Percentiles rank a stretch among this genome's conserved stretches.
Evolutionary conservation across 2,329 filamentous ascomycete species (phyloP).

Genomic region (Xylaria sp.): DNA sequence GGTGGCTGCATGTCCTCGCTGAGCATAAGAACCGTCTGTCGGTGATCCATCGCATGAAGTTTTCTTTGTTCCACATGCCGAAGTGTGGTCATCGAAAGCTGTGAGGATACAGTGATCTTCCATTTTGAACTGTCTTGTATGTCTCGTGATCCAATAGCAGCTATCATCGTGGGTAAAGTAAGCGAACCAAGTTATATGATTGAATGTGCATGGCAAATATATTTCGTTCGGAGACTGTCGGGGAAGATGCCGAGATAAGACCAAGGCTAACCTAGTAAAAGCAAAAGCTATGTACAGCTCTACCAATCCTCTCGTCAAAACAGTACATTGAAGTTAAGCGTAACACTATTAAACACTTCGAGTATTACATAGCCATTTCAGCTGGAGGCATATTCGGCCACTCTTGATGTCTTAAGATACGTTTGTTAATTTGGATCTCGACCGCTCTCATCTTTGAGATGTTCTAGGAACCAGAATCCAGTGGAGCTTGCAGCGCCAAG

Average conservation of each 20-base stretch:
- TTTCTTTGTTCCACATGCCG: slow-evolving; percentile 17
- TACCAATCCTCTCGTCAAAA: neutral
- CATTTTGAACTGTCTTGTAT: neutral
- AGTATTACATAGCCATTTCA: no score
- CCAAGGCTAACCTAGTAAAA: neutral
- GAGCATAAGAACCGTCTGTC: neutral
- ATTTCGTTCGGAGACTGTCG: slow-evolving; percentile 14
- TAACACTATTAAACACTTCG: neutral
- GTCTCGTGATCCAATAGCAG: neutral
- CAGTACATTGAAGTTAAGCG: neutral
- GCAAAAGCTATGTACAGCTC: neutral
- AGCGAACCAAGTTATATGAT: neutral
- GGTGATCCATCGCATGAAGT: neutral
- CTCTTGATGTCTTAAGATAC: neutral
- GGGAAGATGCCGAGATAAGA: slow-evolving; percentile 21
- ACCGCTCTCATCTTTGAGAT: neutral
- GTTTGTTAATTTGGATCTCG: neutral
- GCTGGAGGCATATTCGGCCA: neutral
- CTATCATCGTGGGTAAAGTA: neutral
- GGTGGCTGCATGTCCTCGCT: neutral
- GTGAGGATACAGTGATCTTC: neutral
- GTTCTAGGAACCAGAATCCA: neutral
- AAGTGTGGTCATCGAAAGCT: slow-evolving; percentile 2
- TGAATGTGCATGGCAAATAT: neutral
- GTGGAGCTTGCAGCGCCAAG: neutral